Evolutionary conservation across 2,329 filamentous ascomycete genomes (phyloP).

Genomic region (Phaeosphaeria sp.): DNA sequence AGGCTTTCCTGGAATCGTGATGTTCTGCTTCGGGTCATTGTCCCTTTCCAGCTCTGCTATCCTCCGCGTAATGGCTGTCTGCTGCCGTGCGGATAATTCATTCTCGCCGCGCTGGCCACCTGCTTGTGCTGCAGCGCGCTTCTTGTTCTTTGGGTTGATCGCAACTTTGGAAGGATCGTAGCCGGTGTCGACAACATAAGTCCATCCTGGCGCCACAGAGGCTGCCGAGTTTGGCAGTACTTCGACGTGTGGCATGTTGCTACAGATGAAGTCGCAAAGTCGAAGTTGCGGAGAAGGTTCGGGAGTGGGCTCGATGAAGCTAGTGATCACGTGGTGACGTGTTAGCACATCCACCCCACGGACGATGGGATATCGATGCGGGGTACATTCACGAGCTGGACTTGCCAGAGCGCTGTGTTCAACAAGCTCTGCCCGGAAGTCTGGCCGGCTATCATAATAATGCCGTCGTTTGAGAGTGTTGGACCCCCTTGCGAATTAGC

Average conservation of each 20-base stretch:
- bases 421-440: background rate
- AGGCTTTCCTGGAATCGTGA: conserved; percentile 43
- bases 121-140: conserved; percentile 65
- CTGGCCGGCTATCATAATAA: background rate
- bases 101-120: conserved; percentile 47
- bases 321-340: conserved; percentile 20
- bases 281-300: conserved; percentile 10
- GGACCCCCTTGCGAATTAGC: too few species aligned
- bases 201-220: conserved; percentile 82
- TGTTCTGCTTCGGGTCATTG: conserved; percentile 64
- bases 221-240: conserved; percentile 75
- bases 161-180: conserved; percentile 63
- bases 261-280: background rate
- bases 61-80: conserved; percentile 80
- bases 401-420: background rate
- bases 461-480: background rate
- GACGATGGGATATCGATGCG: conserved; percentile 9
- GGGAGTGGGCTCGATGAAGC: conserved; percentile 11
- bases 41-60: conserved; percentile 81
- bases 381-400: conserved; percentile 9
- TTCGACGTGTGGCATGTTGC: conserved; percentile 75
- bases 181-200: conserved; percentile 81
- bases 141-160: conserved; percentile 62
- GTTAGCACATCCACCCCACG: conserved; percentile 1
- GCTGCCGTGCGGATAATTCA: conserved; percentile 80